phyloP scores from a whole-genome alignment of 208 protist genomes.

The Borovskyia barvae region DNA sequence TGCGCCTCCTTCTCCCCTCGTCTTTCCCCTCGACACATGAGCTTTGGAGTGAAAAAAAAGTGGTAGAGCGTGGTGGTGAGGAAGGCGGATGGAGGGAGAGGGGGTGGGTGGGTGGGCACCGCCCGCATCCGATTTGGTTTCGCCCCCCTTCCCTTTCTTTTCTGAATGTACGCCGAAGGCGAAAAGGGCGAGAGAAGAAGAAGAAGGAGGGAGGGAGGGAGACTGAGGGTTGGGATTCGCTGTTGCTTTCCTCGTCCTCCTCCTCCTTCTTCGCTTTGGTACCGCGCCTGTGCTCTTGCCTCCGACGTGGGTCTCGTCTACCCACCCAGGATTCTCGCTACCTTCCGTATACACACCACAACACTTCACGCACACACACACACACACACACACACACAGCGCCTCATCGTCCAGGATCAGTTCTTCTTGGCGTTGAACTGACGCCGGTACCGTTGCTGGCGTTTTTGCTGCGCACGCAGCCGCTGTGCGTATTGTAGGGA shows the following conservation, averaged over 20 bases:
- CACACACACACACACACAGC: background rate
- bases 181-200: conserved; percentile 1
- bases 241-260: background rate
- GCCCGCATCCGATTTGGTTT: too few species aligned
- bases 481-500: conserved; percentile 5
- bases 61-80: too few species aligned
- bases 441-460: conserved; percentile 13
- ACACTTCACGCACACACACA: background rate
- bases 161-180: too few species aligned
- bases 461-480: conserved; percentile 16
- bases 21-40: too few species aligned
- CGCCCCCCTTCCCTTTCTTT: too few species aligned
- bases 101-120: background rate
- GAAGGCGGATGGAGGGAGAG: too few species aligned
- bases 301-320: too few species aligned
- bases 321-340: too few species aligned
- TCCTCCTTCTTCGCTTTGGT: too few species aligned
- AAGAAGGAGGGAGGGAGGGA: background rate
- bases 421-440: background rate
- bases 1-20: too few species aligned
- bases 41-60: background rate
- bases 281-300: too few species aligned
- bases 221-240: background rate
- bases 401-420: background rate
- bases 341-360: too few species aligned